Percentiles rank a stretch among this genome's conserved stretches.
phyloP scores from a whole-genome alignment of 345 rosid genomes.

The Carallia pectinifolia region DNA sequence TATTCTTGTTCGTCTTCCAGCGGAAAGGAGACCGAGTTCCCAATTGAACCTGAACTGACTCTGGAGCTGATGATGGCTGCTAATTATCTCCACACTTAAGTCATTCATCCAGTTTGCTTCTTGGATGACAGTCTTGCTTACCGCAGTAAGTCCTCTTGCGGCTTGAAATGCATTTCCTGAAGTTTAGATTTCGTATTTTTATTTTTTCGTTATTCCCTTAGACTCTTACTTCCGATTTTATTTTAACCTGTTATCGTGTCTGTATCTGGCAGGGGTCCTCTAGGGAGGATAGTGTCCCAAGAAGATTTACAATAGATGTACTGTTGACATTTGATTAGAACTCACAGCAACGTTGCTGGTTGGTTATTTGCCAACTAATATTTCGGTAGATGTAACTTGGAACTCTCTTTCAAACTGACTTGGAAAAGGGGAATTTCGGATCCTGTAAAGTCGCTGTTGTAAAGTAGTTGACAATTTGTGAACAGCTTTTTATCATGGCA shows the following conservation, averaged over 20 bases:
- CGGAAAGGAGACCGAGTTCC: conserved; percentile 66
- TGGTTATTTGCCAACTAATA: background rate
- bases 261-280: background rate
- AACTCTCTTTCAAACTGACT: background rate
- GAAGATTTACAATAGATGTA: background rate
- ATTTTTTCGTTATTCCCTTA: no score
- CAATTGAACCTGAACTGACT: conserved; percentile 68
- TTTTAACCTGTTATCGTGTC: background rate
- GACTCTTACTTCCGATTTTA: background rate
- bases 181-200: background rate
- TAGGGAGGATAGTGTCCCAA: background rate
- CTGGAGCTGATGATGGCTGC: conserved; percentile 80
- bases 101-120: conserved; percentile 6
- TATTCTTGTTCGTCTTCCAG: conserved; percentile 23
- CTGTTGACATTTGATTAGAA: background rate
- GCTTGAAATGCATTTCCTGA: background rate
- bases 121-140: conserved; percentile 8
- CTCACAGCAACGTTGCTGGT: background rate
- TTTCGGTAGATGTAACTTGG: background rate
- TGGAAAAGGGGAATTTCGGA: no score
- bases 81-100: conserved; percentile 66
- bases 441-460: no score
- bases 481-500: no score
- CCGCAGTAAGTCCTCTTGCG: conserved; percentile 10
- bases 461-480: no score